A percentile compares a stretch with the other conserved stretches of the same genome.
phyloP scores from a whole-genome alignment of 176 grass and related monocot species.

The Calamus simplicifolius region DNA sequence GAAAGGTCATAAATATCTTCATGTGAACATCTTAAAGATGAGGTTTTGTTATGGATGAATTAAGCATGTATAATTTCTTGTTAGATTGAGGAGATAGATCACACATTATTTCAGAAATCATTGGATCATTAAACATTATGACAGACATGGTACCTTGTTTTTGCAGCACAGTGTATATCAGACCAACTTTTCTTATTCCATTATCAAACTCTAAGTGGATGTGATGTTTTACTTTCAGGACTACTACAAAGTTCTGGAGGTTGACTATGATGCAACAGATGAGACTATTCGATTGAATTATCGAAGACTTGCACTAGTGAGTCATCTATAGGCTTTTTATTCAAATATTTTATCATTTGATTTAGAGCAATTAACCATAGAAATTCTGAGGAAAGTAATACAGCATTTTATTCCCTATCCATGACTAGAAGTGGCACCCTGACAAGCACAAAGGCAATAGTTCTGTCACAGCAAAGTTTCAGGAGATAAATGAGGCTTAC shows the following conservation, averaged over 20 bases:
- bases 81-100: too few relatives aligned
- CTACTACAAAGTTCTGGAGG: slow-evolving; percentile 68
- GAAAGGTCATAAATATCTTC: too few relatives aligned
- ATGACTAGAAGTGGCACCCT: slow-evolving; percentile 58
- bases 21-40: too few relatives aligned
- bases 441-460: slow-evolving; percentile 64
- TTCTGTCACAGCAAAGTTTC: slow-evolving; percentile 67
- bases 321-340: slow-evolving; percentile 1
- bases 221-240: slow-evolving; percentile 31
- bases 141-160: too few relatives aligned
- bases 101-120: too few relatives aligned
- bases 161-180: not conserved
- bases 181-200: not conserved
- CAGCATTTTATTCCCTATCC: not conserved
- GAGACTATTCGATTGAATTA: slow-evolving; percentile 76
- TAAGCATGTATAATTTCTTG: too few relatives aligned
- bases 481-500: slow-evolving; percentile 77
- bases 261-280: slow-evolving; percentile 65
- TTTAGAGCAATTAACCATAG: too few relatives aligned
- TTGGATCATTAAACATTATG: too few relatives aligned
- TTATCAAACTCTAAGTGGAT: slow-evolving; percentile 2
- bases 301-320: slow-evolving; percentile 58
- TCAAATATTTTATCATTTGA: not conserved
- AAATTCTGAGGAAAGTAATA: too few relatives aligned
- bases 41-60: too few relatives aligned